Evolutionary conservation across 164 flowering plant species (phyloP).

Genomic region (Malania oleifera): DNA sequence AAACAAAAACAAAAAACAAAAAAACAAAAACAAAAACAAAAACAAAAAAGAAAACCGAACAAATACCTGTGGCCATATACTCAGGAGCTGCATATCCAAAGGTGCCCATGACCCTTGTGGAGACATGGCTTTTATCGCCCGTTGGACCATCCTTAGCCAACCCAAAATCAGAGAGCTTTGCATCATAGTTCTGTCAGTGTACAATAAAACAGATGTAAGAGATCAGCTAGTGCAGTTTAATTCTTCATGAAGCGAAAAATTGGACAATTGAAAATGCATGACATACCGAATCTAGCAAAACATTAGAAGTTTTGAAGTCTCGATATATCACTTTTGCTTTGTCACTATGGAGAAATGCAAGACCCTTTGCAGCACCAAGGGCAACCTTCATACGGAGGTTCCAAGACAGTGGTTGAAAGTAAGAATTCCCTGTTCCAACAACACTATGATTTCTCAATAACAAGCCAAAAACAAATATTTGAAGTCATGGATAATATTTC

Average conservation of each 20-base stretch:
- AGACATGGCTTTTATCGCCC: slow-evolving; percentile 73
- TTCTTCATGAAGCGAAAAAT: not conserved
- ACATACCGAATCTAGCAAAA: slow-evolving; percentile 70
- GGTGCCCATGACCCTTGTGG: slow-evolving; percentile 88
- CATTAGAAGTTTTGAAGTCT: slow-evolving; percentile 71
- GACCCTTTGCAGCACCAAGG: slow-evolving; percentile 80
- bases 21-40: too few species aligned
- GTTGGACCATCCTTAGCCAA: slow-evolving; percentile 87
- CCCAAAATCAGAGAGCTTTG: slow-evolving; percentile 87
- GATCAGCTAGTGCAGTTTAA: not conserved
- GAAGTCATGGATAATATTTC: slow-evolving; percentile 11
- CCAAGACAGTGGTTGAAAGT: slow-evolving; percentile 84
- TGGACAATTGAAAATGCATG: not conserved
- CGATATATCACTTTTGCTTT: slow-evolving; percentile 73
- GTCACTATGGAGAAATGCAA: slow-evolving; percentile 72
- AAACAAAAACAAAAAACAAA: too few species aligned
- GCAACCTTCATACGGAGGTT: slow-evolving; percentile 70
- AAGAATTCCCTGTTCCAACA: slow-evolving; percentile 51
- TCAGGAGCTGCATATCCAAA: slow-evolving; percentile 92
- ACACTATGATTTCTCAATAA: not conserved
- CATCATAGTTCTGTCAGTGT: slow-evolving; percentile 52
- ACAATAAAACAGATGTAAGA: slow-evolving; percentile 1
- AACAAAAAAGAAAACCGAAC: slow-evolving; percentile 1
- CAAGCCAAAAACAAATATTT: not conserved
- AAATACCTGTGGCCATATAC: slow-evolving; percentile 79